Base-by-base conservation (phyloP, 164 flowering plant genomes). In the Vitis amurensis region DNA sequence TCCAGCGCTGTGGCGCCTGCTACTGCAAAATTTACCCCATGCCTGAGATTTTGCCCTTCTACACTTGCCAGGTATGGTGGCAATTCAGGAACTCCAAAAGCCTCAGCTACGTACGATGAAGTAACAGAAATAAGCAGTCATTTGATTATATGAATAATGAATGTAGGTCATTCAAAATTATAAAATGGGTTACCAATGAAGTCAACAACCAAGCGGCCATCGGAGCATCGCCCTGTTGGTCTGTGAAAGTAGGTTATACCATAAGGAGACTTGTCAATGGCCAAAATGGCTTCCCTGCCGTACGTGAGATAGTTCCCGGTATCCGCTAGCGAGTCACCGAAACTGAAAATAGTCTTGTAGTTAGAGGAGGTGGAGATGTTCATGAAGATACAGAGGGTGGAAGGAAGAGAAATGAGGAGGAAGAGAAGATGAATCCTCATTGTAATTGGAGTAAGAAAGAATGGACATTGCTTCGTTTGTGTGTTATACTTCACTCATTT, bases 21-120 rank as follows among this genome's bases (percentile, higher is more conserved):
- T 0, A 68, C 71, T 9, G 71, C 71, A 59, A 68, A 68, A 58
- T 68, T 68, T 37, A 68, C 63, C 0, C 71, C 71, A 57, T 50
- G 9, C 56, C 50, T 30, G 7, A 50, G 6, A 10, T 63, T 29
- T 49, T 11, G 12, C 15, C 4, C 2, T 11, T 56, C 29, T 15
- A 0, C 8, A 27, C 2, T 49, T 19, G 17, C 67, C 23, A 64
- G 0, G 23, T 49, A 64, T 9, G 67, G 67, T 48, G 13, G 50
- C 27, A 64, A 23, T 23, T 23, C 27, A 23, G 27, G 27, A 23
- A 23, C 27, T 1, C 27, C 27, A 23, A 23, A 23, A 23, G 27
- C 27, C 27, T 23, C 27, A 23, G 27, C 27, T 23, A 23, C 27
- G 27, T 23, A 23, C 27, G 1, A 23, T 23, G 27, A 23, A 23